Conservation (phyloP, 2,329 filamentous ascomycete species). For the Alternaria ventricosa region DNA sequence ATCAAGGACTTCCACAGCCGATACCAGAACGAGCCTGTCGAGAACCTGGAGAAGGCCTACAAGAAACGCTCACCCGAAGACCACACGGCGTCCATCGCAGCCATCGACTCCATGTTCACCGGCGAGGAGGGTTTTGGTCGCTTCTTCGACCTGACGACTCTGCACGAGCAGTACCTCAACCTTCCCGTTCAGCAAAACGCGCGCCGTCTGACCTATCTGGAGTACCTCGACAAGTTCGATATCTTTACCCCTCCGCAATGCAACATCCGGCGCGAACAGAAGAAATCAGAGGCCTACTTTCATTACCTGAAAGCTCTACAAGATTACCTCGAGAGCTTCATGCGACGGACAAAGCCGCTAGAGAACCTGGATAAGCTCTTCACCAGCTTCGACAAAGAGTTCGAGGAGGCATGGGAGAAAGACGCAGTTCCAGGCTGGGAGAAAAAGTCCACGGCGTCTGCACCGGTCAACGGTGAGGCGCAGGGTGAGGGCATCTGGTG, state of each 20-base stretch:
- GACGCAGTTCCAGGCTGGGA: constrained; percentile 82
- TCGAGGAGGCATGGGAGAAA: constrained; percentile 80
- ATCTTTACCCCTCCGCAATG: constrained; percentile 77
- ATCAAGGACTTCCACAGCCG: constrained; percentile 88
- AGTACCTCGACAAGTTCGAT: constrained; percentile 93
- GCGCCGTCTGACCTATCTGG: constrained; percentile 78
- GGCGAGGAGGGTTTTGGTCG: constrained; percentile 94
- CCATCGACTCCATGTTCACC: constrained; percentile 91
- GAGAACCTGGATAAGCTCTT: constrained; percentile 86
- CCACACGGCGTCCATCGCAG: constrained; percentile 65
- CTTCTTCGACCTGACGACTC: constrained; percentile 84
- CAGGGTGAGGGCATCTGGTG: constrained; percentile 79
- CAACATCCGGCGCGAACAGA: constrained; percentile 79
- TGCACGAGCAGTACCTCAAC: constrained; percentile 90
- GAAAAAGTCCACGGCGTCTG: constrained; percentile 55
- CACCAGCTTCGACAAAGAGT: constrained; percentile 78
- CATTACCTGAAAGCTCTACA: constrained; percentile 82
- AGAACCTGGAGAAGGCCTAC: constrained; percentile 94
- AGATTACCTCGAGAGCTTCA: constrained; percentile 85
- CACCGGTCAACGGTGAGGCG: constrained; percentile 58
- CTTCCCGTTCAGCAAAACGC: constrained; percentile 76
- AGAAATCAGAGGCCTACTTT: constrained; percentile 92
- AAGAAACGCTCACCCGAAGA: constrained; percentile 72
- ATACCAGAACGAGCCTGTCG: constrained; percentile 93
- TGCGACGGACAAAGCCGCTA: constrained; percentile 81